phyloP scores from a whole-genome alignment of 2,329 filamentous ascomycete genomes.

The Penicillium sp. region DNA sequence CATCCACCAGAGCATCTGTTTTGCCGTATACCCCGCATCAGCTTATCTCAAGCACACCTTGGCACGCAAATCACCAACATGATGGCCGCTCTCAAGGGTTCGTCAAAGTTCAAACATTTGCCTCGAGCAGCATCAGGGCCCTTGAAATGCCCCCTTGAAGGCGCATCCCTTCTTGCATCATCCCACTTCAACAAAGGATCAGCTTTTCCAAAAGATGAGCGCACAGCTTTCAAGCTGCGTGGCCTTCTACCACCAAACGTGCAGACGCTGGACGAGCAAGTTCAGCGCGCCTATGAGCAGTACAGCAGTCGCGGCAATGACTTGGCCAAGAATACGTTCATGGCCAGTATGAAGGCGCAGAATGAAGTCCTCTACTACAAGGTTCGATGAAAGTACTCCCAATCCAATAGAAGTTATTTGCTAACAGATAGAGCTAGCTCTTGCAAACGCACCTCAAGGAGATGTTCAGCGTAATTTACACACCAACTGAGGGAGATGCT shows the following conservation, averaged over 20 bases:
- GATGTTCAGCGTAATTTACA: conserved; percentile 91
- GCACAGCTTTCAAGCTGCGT: conserved; percentile 67
- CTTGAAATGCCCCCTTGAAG: conserved; percentile 32
- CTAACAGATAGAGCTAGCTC: conserved; percentile 50
- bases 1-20: neutral
- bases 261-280: conserved; percentile 76
- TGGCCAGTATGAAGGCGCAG: conserved; percentile 82
- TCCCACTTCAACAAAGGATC: conserved; percentile 82
- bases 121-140: conserved; percentile 33
- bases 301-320: conserved; percentile 65
- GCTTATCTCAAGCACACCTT: neutral
- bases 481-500: conserved; percentile 84
- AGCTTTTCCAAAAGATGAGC: conserved; percentile 70
- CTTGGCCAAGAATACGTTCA: conserved; percentile 82
- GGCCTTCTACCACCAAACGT: conserved; percentile 72
- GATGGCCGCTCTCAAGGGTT: neutral
- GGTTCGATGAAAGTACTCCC: conserved; percentile 41
- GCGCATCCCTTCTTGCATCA: conserved; percentile 57
- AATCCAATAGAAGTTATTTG: too few relatives aligned
- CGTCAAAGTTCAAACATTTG: conserved; percentile 29
- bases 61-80: neutral
- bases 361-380: conserved; percentile 81
- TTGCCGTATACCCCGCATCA: neutral
- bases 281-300: conserved; percentile 76
- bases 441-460: conserved; percentile 77